Percentiles rank a stretch among this genome's conserved stretches.
Conservation (phyloP, 2,329 filamentous ascomycete species). For the Penicillium sp. region DNA sequence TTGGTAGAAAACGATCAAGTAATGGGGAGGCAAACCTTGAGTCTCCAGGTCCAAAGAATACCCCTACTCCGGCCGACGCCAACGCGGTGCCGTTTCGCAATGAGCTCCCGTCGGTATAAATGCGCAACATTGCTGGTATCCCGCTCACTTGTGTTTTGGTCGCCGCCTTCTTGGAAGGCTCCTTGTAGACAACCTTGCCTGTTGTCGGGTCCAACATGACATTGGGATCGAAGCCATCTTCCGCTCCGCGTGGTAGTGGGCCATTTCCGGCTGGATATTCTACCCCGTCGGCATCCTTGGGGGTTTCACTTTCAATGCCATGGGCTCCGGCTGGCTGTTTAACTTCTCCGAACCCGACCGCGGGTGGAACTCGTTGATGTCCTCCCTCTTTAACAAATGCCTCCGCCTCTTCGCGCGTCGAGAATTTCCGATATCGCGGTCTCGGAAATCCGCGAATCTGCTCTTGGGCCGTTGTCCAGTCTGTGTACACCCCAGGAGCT, state of each 20-base stretch:
- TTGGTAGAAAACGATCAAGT: not conserved
- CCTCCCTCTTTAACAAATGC: slow-evolving; percentile 64
- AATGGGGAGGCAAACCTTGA: slow-evolving; percentile 50
- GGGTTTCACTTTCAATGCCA: slow-evolving; percentile 46
- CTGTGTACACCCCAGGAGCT: slow-evolving; percentile 65
- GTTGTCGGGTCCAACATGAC: slow-evolving; percentile 59
- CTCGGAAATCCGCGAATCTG: slow-evolving; percentile 76
- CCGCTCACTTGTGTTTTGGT: slow-evolving; percentile 51
- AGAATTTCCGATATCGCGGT: slow-evolving; percentile 70
- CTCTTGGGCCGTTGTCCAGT: slow-evolving; percentile 71
- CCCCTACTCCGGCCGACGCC: slow-evolving; percentile 65
- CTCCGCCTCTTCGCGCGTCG: slow-evolving; percentile 72
- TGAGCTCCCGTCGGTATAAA: slow-evolving; percentile 68
- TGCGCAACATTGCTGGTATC: slow-evolving; percentile 57
- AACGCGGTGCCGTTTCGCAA: slow-evolving; percentile 60
- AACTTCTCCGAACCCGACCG: slow-evolving; percentile 30
- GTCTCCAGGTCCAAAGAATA: slow-evolving; percentile 66
- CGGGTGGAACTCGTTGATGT: slow-evolving; percentile 27
- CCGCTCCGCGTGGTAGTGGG: slow-evolving; percentile 58
- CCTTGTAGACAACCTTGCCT: slow-evolving; percentile 61
- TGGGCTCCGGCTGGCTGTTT: slow-evolving; percentile 41
- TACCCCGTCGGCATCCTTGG: slow-evolving; percentile 48
- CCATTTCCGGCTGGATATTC: slow-evolving; percentile 58
- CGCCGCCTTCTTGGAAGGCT: slow-evolving; percentile 52
- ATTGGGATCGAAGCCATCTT: slow-evolving; percentile 66